Percentiles rank a stretch among this genome's conserved stretches.
Conservation (phyloP, 371 early-diverging fungal species). For the Fennellomyces sp. region DNA sequence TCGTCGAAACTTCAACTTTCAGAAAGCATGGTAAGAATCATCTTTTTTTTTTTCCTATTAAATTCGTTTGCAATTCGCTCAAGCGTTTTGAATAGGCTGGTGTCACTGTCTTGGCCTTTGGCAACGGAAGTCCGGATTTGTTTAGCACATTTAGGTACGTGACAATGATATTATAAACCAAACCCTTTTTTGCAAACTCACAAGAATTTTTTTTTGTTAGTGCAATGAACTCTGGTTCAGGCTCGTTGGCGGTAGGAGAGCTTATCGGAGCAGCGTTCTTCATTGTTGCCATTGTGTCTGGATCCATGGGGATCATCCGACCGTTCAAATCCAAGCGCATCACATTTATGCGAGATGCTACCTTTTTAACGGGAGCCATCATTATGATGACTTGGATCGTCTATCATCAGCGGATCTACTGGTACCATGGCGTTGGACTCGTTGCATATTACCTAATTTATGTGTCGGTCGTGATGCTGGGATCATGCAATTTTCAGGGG, state of each 20-base stretch:
- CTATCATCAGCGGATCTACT: conserved; percentile 61
- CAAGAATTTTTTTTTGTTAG: conserved; percentile 25
- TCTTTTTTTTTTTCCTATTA: too few species aligned
- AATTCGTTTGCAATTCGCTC: too few species aligned
- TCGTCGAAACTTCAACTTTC: conserved; percentile 63
- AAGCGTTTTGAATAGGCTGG: conserved; percentile 59
- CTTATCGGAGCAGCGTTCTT: conserved; percentile 82
- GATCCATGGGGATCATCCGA: conserved; percentile 71
- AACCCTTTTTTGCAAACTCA: neutral
- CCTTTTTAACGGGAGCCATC: conserved; percentile 70
- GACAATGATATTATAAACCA: neutral
- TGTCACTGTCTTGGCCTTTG: conserved; percentile 84
- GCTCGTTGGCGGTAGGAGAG: conserved; percentile 81
- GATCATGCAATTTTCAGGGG: conserved; percentile 20
- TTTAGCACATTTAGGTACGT: conserved; percentile 74
- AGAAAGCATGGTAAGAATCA: conserved; percentile 66
- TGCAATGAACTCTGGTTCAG: conserved; percentile 73
- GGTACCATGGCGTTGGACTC: conserved; percentile 62
- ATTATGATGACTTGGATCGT: conserved; percentile 62
- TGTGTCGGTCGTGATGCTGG: conserved; percentile 52
- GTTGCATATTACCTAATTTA: conserved; percentile 58
- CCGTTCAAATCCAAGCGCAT: conserved; percentile 66
- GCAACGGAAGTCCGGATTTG: conserved; percentile 85
- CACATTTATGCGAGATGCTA: conserved; percentile 73
- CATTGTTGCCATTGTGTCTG: conserved; percentile 73